A percentile compares a stretch with the other conserved stretches of the same genome.
Conservation (phyloP, 2,329 filamentous ascomycete genomes). For the Alternaria gansuensis region DNA sequence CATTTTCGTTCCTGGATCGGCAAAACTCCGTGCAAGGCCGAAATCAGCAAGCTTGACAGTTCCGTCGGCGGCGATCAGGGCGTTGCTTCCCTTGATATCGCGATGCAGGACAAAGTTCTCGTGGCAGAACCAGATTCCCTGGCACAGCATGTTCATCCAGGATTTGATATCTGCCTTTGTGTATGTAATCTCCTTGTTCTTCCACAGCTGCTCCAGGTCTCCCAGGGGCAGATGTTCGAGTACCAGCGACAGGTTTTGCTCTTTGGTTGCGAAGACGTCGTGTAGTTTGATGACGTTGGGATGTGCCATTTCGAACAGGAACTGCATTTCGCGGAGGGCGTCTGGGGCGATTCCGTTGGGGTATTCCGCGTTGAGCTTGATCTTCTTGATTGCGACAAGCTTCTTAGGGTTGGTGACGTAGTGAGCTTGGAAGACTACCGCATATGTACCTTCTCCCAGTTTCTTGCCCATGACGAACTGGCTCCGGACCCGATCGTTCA, state of each 20-base stretch:
- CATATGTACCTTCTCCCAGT: slow-evolving; percentile 95
- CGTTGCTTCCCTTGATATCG: slow-evolving; percentile 99
- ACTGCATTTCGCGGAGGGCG: slow-evolving; percentile 93
- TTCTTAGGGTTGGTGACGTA: slow-evolving; percentile 74
- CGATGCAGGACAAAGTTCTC: slow-evolving; percentile 93
- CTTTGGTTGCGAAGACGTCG: slow-evolving; percentile 93
- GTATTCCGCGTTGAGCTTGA: slow-evolving; percentile 86
- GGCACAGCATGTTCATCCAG: slow-evolving; percentile 97
- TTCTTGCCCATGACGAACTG: slow-evolving; percentile 95
- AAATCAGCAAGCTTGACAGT: slow-evolving; percentile 98
- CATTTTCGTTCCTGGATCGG: slow-evolving; percentile 88
- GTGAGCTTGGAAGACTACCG: slow-evolving; percentile 90
- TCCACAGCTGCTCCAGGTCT: slow-evolving; percentile 86
- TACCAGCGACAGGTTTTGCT: slow-evolving; percentile 95
- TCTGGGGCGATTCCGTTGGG: slow-evolving; percentile 93
- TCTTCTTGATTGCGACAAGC: slow-evolving; percentile 91
- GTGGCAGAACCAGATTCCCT: slow-evolving; percentile 96
- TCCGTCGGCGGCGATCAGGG: slow-evolving; percentile 91
- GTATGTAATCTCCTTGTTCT: slow-evolving; percentile 83
- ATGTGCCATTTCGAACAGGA: slow-evolving; percentile 91
- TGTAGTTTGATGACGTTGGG: slow-evolving; percentile 94
- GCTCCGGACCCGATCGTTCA: slow-evolving; percentile 66
- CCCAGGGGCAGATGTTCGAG: slow-evolving; percentile 93
- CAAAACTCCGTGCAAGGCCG: slow-evolving; percentile 87
- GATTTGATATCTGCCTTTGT: slow-evolving; percentile 91